Percentiles rank a stretch among this genome's conserved stretches.
Conservation (phyloP, 2,329 filamentous ascomycete species). For the Colletotrichum sp. region DNA sequence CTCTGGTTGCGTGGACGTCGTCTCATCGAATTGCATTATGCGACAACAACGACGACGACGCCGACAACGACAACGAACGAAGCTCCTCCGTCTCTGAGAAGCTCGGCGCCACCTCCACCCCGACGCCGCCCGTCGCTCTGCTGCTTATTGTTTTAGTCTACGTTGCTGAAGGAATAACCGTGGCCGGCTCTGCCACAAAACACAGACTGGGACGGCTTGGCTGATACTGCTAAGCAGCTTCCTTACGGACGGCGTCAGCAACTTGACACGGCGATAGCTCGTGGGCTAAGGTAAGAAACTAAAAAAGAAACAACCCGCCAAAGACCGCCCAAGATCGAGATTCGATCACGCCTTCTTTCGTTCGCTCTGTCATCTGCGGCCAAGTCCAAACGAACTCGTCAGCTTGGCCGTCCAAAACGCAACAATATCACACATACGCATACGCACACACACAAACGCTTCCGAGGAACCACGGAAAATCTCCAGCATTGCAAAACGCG, state of each 20-base stretch:
- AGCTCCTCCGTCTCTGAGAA: neutral
- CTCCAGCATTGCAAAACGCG: neutral
- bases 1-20: neutral
- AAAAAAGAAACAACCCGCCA: neutral
- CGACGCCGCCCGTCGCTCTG: neutral
- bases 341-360: neutral
- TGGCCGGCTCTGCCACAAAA: neutral
- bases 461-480: neutral
- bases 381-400: neutral
- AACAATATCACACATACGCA: neutral
- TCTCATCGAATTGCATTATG: neutral
- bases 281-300: neutral
- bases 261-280: neutral
- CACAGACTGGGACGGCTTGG: constrained; percentile 1
- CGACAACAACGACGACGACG: neutral
- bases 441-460: neutral
- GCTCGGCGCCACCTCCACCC: constrained; percentile 9
- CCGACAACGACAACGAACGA: neutral
- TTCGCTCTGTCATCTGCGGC: neutral
- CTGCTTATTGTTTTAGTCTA: neutral
- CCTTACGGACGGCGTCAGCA: neutral
- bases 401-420: neutral
- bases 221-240: constrained; percentile 5
- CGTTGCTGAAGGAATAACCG: neutral
- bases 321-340: neutral